phyloP scores from a whole-genome alignment of 2,329 filamentous ascomycete genomes.

The Phaeoacremonium minimum region DNA sequence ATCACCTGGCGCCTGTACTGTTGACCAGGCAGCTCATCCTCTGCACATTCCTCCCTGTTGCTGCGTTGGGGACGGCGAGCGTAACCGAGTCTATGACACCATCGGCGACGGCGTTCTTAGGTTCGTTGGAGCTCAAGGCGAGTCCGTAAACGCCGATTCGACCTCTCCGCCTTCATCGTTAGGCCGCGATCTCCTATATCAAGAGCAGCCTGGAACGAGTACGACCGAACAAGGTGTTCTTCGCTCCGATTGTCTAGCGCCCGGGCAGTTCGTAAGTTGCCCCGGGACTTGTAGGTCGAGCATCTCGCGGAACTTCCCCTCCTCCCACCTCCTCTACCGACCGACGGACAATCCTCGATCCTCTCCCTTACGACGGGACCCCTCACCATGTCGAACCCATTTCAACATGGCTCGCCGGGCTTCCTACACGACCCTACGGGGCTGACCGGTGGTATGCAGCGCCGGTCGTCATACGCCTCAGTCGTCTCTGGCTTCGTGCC shows the following conservation, averaged over 20 bases:
- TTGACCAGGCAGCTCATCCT: not conserved
- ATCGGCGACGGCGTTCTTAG: not conserved
- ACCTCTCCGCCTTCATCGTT: not conserved
- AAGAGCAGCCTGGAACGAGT: too few species aligned
- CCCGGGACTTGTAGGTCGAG: slow-evolving; percentile 1
- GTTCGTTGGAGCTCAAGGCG: not conserved
- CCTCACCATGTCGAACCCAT: slow-evolving; percentile 38
- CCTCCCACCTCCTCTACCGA: slow-evolving; percentile 6
- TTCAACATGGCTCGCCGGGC: slow-evolving; percentile 26
- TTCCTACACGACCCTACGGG: slow-evolving; percentile 23
- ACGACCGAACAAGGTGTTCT: not conserved
- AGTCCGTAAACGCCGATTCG: not conserved
- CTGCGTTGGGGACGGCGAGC: not conserved
- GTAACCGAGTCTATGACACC: not conserved
- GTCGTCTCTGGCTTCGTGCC: slow-evolving; percentile 30
- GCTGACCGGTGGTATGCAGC: slow-evolving; percentile 23
- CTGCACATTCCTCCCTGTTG: not conserved
- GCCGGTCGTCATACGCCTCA: slow-evolving; percentile 37
- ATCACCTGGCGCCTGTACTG: not conserved
- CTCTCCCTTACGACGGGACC: slow-evolving; percentile 8
- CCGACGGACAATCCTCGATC: slow-evolving; percentile 6
- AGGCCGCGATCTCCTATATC: too few species aligned
- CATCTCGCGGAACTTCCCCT: not conserved
- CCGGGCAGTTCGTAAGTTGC: not conserved
- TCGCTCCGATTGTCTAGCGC: not conserved